Base-by-base conservation (phyloP, 2,329 filamentous ascomycete species). In the Dactylellina sp. region DNA sequence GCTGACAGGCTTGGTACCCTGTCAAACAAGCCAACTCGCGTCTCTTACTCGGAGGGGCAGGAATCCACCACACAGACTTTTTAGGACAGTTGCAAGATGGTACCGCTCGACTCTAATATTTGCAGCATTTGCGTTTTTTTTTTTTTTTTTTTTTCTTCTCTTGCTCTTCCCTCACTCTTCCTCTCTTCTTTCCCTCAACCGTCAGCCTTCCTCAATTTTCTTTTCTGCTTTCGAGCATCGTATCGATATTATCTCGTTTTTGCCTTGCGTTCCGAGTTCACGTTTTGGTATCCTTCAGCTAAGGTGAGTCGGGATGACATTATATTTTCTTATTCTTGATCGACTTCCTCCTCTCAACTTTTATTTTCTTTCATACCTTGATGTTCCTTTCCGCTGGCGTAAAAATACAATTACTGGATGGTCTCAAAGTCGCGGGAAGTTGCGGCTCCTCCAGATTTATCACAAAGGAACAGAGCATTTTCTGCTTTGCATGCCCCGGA, bases 281-380 rank as follows among this genome's bases (percentile, higher is more conserved):
- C 64, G 42, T 68, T 53, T 70, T 59, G 44, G 49, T 20, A 32
- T 32, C 28, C 4, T 32, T 32, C 28, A 20, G 44, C 11, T 22
- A 25, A 32, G 37, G 32, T 25, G 35, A 50, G 28, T 12, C 14
- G 55, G 40, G 53, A 18, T 42, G 2, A 50, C 16, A 62, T 52
- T 47, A 42, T 59, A 59, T 25, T 39, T 60, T 55, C 37, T 66
- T 56, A 50, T 49, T 50, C 35, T 53, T 35, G 49, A 32, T 68
- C 39, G 49, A 22, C n/a, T 56, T 50, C 25, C 32, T 12, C 24
- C 14, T 20, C n/a, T 14, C 39, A 16, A 55, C 52, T 4, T 53
- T 53, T 35, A 32, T 47, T 47, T 32, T 32, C 28, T 32, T 32
- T 32, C 28, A 32, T 4, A 16, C 12, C 12, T 7, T n/a, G 9